These are phyloP conservation scores for Cryptococcus sp. DNA, from an alignment of 1,284 basidiomycete genomes.

Conservation along the genomic window DNA sequence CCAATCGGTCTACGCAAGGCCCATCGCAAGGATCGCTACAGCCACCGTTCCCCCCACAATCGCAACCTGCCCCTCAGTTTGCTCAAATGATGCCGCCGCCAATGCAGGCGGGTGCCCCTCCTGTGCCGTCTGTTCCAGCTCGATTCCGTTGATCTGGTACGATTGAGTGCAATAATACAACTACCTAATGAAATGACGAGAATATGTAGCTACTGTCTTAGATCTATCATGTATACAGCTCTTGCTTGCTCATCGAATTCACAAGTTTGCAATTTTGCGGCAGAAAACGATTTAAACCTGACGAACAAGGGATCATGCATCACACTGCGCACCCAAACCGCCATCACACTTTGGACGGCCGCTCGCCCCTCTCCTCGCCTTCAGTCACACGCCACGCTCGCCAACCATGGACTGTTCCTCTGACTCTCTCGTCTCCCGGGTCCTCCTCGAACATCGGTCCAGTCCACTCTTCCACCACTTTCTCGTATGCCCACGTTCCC, in stretches of 20 bases:
- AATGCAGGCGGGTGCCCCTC: conserved; percentile 15
- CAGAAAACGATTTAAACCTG: too few relatives aligned
- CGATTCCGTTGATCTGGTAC: conserved; percentile 22
- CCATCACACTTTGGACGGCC: background rate
- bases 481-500: conserved; percentile 67
- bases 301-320: too few relatives aligned
- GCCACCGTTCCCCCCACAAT: background rate
- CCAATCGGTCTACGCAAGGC: conserved; percentile 10
- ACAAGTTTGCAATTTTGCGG: too few relatives aligned
- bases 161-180: too few relatives aligned
- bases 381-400: conserved; percentile 36
- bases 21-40: conserved; percentile 4
- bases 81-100: conserved; percentile 1
- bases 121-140: conserved; percentile 31
- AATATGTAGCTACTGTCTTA: too few relatives aligned
- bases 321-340: too few relatives aligned
- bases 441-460: conserved; percentile 88
- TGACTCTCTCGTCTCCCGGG: conserved; percentile 64
- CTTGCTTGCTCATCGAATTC: too few relatives aligned
- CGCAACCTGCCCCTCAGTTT: background rate
- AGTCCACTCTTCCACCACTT: conserved; percentile 68
- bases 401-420: conserved; percentile 65
- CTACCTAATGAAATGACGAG: too few relatives aligned
- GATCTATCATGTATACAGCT: too few relatives aligned
- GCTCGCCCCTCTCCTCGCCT: conserved; percentile 25